Conservation (phyloP, 352 stramenopile species). For the Aphanomyces cochlioides region DNA sequence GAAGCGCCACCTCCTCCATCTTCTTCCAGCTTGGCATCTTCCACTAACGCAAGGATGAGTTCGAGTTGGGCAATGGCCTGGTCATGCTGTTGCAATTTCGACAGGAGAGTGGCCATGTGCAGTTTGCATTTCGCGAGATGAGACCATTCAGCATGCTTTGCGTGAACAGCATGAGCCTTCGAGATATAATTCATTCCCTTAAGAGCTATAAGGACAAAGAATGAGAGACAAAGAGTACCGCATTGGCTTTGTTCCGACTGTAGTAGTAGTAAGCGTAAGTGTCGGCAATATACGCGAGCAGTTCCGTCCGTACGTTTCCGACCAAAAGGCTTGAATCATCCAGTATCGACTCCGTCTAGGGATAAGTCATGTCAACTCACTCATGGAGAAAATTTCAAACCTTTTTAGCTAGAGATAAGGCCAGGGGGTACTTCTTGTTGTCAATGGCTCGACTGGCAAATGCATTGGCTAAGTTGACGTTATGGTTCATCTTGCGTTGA, state of each 20-base stretch:
- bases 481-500: background rate
- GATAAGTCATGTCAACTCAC: background rate
- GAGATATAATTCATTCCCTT: conserved; percentile 73
- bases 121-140: conserved; percentile 89
- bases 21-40: conserved; percentile 79
- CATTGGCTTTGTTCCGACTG: conserved; percentile 68
- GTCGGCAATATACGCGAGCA: conserved; percentile 81
- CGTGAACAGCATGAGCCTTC: conserved; percentile 83
- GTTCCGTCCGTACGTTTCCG: conserved; percentile 48
- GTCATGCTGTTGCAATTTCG: conserved; percentile 65
- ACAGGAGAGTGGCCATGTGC: conserved; percentile 75
- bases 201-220: background rate
- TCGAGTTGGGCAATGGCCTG: conserved; percentile 76
- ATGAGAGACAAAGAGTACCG: conserved; percentile 28
- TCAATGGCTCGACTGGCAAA: conserved; percentile 85
- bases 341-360: conserved; percentile 53
- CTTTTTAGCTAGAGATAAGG: conserved; percentile 82
- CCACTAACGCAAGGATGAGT: conserved; percentile 85
- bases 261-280: conserved; percentile 91
- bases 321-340: conserved; percentile 68
- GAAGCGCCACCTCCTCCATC: conserved; percentile 43
- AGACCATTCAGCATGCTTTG: conserved; percentile 61
- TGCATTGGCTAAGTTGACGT: conserved; percentile 43
- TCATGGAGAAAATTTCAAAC: conserved; percentile 22
- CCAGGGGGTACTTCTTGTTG: conserved; percentile 67